Evolutionary conservation across 2,329 filamentous ascomycete species (phyloP), one percentile per base, ranked within the genome.

Genomic region (Xylaria sp.): DNA sequence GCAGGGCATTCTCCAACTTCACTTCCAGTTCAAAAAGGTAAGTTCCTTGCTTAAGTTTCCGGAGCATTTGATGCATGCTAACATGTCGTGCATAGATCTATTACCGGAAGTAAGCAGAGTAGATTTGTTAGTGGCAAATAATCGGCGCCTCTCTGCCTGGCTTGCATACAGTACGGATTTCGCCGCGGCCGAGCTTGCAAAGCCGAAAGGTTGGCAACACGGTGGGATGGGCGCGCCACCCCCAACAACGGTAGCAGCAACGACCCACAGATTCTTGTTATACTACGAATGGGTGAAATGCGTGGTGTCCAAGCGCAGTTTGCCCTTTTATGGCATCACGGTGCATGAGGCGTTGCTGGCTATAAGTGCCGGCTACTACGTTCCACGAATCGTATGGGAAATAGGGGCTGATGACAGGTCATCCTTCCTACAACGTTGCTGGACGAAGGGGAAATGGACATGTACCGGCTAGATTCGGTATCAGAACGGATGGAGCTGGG

Each of bases 21-120:
- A 97, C 72, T 99, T 99, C 72, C 92, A 97, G 73, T 97, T 97
- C 80, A 99, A 97, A 74, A 96, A 96, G 85, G 92, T 95, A 74
- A 69, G 74, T 22, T 39, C 54, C 63, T 50, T 51, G 48, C 47
- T 26, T 37, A 17, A 47, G 29, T 24, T 24, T 40, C 20, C n/a
- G 21, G 20, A 8, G 7, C 19, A 21, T 34, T 22, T 20, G 38
- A 42, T 18, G 21, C 39, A 29, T 59, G 47, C 63, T 70, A 41
- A 71, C 58, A 37, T 39, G 41, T 45, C 41, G n/a, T 38, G 26
- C 26, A 45, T 58, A 74, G 72, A 74, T 75, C 44, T 75, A 72
- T 46, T 75, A 75, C 59, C 67, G 72, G 50, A 75, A 75, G 57
- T 75, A 70, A 54, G 43, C 57, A 39, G 40, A 40, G 49, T 21